Base-by-base conservation (phyloP, 805 yeast species). In the Debaryomyces hansenii region DNA sequence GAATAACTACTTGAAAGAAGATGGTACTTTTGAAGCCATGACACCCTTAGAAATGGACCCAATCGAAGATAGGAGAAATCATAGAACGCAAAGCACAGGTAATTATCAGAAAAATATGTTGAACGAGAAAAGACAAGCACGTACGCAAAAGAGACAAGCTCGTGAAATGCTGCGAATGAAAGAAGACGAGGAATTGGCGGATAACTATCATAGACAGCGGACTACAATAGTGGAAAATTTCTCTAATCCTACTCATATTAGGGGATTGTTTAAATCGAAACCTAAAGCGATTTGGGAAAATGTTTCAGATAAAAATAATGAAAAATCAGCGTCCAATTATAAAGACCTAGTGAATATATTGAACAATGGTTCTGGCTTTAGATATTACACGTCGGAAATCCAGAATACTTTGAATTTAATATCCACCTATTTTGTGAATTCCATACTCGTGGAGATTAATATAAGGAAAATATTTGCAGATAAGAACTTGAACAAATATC, bases 391-490 rank as follows among this genome's bases (percentile, higher is more conserved):
- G 3, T 47, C 58, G 5, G 58, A 60, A 3, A 56, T 64, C 20
- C 55, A 52, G 36, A 58, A 58, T 40, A 49, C 64, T 5, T 40
- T 67, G 15, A 46, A 55, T 49, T 50, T 60, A 14, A 39, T 66
- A 3, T 56, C 57, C 4, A 49, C 54, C 10, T 59, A 53, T 32
- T 38, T 69, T 11, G 39, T 65, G n/a, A 63, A 59, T 27, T 42
- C 64, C 5, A 48, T 66, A 5, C 44, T 66, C 29, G 62, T 63
- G 7, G 72, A 69, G 37, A 45, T 69, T 41, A 67, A 66, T 44
- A 32, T 68, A 4, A 48, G 63, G 14, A 51, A 60, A 24, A 51
- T 62, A 6, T 41, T 53, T 34, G 42, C 52, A 10, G 41, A 44
- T 14, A 46, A 49, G 8, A 14, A 37, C 9, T 32, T 47, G 6